Evolutionary conservation across 768 basidiomycete species (phyloP).

Genomic region (Neoboletus subvelutipes): DNA sequence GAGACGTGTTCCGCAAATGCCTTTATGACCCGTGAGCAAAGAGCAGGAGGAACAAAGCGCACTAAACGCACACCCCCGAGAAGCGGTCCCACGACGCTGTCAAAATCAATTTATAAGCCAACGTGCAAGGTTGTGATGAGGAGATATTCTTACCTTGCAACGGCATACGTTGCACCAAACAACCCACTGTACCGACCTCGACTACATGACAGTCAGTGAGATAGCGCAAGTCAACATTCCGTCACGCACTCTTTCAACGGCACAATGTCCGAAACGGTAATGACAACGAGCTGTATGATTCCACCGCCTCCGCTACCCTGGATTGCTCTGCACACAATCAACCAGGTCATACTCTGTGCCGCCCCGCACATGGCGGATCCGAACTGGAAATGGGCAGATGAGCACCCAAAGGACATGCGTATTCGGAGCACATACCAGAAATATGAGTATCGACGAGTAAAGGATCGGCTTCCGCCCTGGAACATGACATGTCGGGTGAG

Average conservation of each 20-base stretch:
- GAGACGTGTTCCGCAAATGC: slow-evolving; percentile 70
- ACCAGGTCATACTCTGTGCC: slow-evolving; percentile 59
- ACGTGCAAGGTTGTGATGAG: background rate
- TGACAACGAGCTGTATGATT: slow-evolving; percentile 72
- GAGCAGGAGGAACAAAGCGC: background rate
- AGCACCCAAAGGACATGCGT: too few species aligned
- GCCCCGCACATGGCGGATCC: too few species aligned
- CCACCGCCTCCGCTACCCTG: slow-evolving; percentile 86
- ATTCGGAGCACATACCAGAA: too few species aligned
- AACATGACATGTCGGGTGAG: too few species aligned
- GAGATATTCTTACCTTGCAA: slow-evolving; percentile 47
- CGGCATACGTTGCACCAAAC: slow-evolving; percentile 77
- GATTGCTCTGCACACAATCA: slow-evolving; percentile 49
- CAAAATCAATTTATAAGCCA: background rate
- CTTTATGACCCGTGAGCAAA: slow-evolving; percentile 25
- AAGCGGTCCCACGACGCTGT: slow-evolving; percentile 70
- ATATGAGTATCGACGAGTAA: too few species aligned
- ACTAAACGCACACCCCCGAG: slow-evolving; percentile 67
- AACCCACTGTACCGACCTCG: slow-evolving; percentile 78
- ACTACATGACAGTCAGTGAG: slow-evolving; percentile 36
- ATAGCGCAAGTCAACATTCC: background rate
- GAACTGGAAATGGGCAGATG: too few species aligned
- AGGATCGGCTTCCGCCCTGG: too few species aligned
- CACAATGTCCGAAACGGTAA: slow-evolving; percentile 82
- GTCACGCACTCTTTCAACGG: slow-evolving; percentile 66